Conservation (phyloP, 148 eudicot genomes). For the Cornus controversa region DNA sequence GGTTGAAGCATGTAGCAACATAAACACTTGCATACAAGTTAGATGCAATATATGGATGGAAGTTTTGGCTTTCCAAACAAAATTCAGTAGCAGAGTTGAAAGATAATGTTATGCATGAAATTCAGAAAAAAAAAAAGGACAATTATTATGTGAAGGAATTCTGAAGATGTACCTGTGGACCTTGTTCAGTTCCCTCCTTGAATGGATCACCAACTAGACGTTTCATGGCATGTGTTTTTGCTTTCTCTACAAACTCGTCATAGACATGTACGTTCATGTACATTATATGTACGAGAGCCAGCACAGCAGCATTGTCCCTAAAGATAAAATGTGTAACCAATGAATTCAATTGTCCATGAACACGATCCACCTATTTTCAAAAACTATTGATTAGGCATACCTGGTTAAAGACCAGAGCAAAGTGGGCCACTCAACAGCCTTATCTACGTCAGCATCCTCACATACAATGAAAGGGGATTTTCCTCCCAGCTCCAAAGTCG, state of each 20-base stretch:
- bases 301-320: conserved; percentile 97
- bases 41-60: not conserved
- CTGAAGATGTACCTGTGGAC: conserved; percentile 72
- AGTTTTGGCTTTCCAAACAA: not conserved
- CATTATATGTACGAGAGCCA: conserved; percentile 88
- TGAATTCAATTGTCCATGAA: not conserved
- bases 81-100: not conserved
- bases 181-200: conserved; percentile 76
- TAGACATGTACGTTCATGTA: conserved; percentile 74
- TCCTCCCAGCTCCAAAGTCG: conserved; percentile 68
- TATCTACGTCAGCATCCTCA: conserved; percentile 65
- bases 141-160: not conserved
- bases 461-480: conserved; percentile 68
- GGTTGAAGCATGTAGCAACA: not conserved
- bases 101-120: not conserved
- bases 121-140: not conserved
- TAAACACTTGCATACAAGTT: not conserved
- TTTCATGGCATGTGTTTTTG: conserved; percentile 63
- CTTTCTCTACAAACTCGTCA: conserved; percentile 79
- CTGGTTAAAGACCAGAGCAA: conserved; percentile 69
- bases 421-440: conserved; percentile 66
- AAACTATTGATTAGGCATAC: conserved; percentile 13
- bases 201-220: conserved; percentile 87
- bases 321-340: conserved; percentile 4
- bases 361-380: not conserved